Conservation (phyloP, 768 basidiomycete genomes). For the Daedaleopsis nitida region DNA sequence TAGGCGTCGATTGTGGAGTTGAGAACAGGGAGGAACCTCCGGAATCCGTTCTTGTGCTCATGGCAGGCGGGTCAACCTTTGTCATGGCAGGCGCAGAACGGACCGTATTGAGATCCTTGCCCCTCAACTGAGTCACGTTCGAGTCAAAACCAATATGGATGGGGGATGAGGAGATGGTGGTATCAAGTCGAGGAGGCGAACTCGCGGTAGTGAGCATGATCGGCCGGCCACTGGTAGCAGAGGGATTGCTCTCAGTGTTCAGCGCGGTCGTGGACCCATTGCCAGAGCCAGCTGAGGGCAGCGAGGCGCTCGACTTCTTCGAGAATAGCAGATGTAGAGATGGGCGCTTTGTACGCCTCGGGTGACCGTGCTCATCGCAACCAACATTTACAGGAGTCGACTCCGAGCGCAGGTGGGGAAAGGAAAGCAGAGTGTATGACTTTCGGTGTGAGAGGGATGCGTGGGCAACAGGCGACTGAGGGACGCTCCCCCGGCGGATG, state of each 20-base stretch:
- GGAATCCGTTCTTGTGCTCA: constrained; percentile 21
- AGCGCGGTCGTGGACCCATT: constrained; percentile 4
- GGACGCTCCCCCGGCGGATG: constrained; percentile 36
- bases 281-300: constrained; percentile 12
- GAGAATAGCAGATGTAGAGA: constrained; percentile 70
- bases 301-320: constrained; percentile 55
- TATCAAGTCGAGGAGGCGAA: constrained; percentile 28
- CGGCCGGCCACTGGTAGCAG: constrained; percentile 3
- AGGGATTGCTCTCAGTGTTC: not conserved
- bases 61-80: not conserved
- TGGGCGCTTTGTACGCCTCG: constrained; percentile 58
- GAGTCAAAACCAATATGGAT: constrained; percentile 25
- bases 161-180: constrained; percentile 30
- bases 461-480: constrained; percentile 33
- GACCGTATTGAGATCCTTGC: constrained; percentile 5
- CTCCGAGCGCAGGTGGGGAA: constrained; percentile 34
- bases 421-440: constrained; percentile 35
- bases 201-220: constrained; percentile 6
- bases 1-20: constrained; percentile 30
- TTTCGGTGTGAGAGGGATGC: constrained; percentile 37
- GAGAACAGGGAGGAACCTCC: constrained; percentile 29
- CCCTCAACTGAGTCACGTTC: not conserved
- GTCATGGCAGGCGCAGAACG: constrained; percentile 7
- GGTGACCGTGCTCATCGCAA: not conserved
- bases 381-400: constrained; percentile 5